Conservation (phyloP, 345 rosid genomes). For the Eucalyptus tenuipes region DNA sequence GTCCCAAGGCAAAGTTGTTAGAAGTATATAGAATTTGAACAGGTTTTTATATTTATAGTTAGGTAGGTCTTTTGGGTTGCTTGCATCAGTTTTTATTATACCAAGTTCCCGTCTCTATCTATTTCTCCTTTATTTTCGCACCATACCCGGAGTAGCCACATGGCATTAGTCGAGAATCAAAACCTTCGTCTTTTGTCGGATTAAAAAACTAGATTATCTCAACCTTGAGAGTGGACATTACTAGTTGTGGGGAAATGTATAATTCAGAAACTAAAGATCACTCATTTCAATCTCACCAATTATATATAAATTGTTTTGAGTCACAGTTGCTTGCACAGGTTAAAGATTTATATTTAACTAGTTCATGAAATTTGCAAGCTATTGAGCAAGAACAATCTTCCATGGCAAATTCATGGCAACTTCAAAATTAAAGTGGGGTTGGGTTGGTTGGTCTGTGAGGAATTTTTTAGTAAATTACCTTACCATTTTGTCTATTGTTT, state of each 20-base stretch:
- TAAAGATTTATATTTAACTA: neutral
- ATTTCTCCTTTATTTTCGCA: neutral
- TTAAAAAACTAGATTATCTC: neutral
- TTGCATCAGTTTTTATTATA: neutral
- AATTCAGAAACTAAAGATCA: neutral
- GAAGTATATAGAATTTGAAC: neutral
- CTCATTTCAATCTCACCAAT: neutral
- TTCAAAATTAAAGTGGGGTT: neutral
- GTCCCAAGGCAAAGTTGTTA: neutral
- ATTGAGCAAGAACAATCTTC: neutral
- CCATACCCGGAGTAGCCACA: neutral
- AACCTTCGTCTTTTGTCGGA: neutral
- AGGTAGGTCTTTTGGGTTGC: neutral
- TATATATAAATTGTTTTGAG: neutral
- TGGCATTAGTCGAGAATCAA: neutral
- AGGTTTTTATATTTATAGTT: neutral
- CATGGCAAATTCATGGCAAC: neutral
- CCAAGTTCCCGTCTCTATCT: neutral
- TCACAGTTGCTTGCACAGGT: rapidly evolving
- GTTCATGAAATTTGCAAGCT: neutral
- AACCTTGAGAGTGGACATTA: neutral
- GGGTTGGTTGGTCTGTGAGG: neutral
- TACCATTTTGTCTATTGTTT: neutral
- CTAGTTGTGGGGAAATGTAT: neutral
- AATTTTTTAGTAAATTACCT: neutral